Base-by-base conservation (phyloP, 2,329 filamentous ascomycete species). In the Cercospora citrullina region DNA sequence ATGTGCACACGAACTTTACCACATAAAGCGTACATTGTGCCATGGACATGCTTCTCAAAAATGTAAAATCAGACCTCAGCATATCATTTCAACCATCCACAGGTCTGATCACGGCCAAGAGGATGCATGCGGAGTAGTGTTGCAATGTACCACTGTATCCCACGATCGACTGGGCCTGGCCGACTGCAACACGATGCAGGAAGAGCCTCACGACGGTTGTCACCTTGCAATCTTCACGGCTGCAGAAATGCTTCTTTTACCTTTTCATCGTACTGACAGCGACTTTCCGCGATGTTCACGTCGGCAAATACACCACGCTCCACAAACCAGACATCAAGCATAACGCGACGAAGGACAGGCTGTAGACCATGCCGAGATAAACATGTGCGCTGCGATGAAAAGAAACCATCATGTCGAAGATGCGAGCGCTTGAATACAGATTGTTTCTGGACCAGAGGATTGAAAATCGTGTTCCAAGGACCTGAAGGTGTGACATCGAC, bases 361-460 rank as follows among this genome's bases (percentile, higher is more conserved):
- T 69, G 67, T 28, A 67, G 67, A 9, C 67, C 67, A 48, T 69
- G 67, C 61, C 30, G 67, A 31, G 64, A 66, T 14, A 67, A 64
- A 36, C 67, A 67, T 30, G 67, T 69, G 21, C 57, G 67, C 26
- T 69, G 67, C 60, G 64, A 64, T 57, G 68, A 69, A 39, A 58
- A 55, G 60, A 69, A 67, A 33, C 68, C 68, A 8, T 61, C 53
- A 33, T 67, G 68, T 45, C 62, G 58, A 21, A 55, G 68, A 53
- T 69, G 68, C 53, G 68, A 62, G 31, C 33, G 64, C 21, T 64
- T 58, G n/a, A 58, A 58, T 6, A 48, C 42, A 30, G 61, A 67
- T 1, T 69, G 64, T 33, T 66, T 64, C 26, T 69, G 68, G 68
- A 66, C 64, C 5, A 59, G 68, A 23, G 68, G 66, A 14, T 60